Base-by-base conservation (phyloP, 768 basidiomycete genomes). In the Collybia nuda region DNA sequence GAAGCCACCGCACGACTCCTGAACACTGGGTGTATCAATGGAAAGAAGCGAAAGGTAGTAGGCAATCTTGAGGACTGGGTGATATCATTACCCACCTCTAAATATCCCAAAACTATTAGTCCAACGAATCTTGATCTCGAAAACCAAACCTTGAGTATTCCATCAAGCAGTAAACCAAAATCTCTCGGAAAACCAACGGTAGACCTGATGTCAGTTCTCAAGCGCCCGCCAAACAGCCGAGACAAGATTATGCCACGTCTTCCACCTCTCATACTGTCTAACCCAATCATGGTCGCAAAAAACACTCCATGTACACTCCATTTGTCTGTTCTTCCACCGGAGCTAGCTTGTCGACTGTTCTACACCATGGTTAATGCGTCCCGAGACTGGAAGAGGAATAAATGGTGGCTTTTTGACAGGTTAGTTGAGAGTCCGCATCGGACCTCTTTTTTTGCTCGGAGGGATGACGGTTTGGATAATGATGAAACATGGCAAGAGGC, bases 321-420 rank as follows among this genome's bases (percentile, higher is more conserved):
- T 63, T 66, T 71, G 15, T 81, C 84, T 11, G 62, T 88, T 18
- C 77, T 93, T 8, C 88, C 91, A 6, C 77, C 82, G 2, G 85
- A 90, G 41, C 78, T 93, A 15, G 90, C 91, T 0, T 90, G 80
- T 62, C 74, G 73, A 44, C 71, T 93, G 18, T 93, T 89, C 64
- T 84, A 91, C 55, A 75, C 74, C 0, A 85, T 93, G 87, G 52
- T 86, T 12, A 75, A 82, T 42, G 69, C 75, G 14, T 83, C 89
- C 17, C 72, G 67, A 36, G 58, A 66, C 6, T 93, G 90, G 90
- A 69, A 78, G 54, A 72, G 81, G 44, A 90, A 88, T 53, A 88
- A 84, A 57, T 93, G 90, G 91, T 92, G 85, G 85, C 74, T 93
- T 17, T 86, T 89, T 64, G 89, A 93, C 59, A 75, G 84, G 18